Base-by-base conservation (phyloP, 1,284 basidiomycete species). In the Melampsora medusae region DNA sequence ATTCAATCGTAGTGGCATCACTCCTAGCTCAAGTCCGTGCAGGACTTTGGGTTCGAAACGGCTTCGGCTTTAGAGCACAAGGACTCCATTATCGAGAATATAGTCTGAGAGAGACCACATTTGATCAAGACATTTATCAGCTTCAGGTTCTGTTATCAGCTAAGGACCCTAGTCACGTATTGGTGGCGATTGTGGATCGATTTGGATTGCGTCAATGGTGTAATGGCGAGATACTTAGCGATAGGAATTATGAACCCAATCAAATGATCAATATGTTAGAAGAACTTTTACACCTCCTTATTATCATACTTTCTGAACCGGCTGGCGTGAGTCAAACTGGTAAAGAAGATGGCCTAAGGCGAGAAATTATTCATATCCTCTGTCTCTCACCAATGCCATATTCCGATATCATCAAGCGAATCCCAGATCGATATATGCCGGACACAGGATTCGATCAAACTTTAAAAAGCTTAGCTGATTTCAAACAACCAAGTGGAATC, bases 21-120 rank as follows among this genome's bases (percentile, higher is more conserved):
- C 91, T 93, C 87, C 90, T 98, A 48, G 93, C 96, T 0, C 97
- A 99, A 83, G 94, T 98, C 72, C 89, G 94, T 19, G 91, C 92
- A 1, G 94, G 95, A 2, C 87, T 98, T 25, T 99, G 97, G 97
- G 95, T 97, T 4, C 90, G 96, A 70, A 99, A 99, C 80, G 97
- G 97, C 2, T 92, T 94, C 80, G 92, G 91, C 6, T 95, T 99
- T 79, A 90, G 96, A 1, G 92, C 93, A 0, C 97, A 99, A 82
- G 87, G 95, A n/a, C 87, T 96, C 73, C 95, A 99, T 83, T 99
- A 99, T 83, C 91, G 94, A 59, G 96, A 99, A 82, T 93, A 93
- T 82, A 91, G 92, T 87, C 88, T 98, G 71, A 90, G 96, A 35
- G 97, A 98, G 83, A 88, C 93, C 12, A 98, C 96, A 82, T 95